Conservation (phyloP, 345 rosid species). For the Salix arbutifolia region DNA sequence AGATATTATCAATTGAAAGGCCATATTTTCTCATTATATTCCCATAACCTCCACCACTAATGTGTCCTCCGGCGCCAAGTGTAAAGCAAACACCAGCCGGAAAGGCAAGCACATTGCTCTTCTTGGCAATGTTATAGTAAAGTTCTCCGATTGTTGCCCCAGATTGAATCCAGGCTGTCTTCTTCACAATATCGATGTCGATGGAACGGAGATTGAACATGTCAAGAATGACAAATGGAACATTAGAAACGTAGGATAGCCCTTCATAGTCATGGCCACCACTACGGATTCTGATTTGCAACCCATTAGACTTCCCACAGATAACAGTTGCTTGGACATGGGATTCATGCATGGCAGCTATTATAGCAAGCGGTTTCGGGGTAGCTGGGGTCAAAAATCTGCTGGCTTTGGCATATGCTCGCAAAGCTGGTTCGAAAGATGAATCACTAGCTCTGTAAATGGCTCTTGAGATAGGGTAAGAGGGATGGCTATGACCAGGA, state of each 20-base stretch:
- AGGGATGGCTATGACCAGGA: background rate
- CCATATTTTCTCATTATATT: slow-evolving; percentile 1
- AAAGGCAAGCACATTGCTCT: background rate
- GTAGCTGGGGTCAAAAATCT: background rate
- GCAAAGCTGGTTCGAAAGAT: background rate
- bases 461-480: background rate
- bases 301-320: background rate
- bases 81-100: background rate
- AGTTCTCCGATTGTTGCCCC: background rate
- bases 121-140: background rate
- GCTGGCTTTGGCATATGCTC: background rate
- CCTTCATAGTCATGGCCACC: slow-evolving; percentile 11
- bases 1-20: background rate
- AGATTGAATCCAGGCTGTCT: background rate
- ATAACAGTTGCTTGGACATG: background rate
- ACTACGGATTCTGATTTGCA: background rate
- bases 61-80: background rate
- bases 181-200: background rate
- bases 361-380: background rate
- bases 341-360: background rate
- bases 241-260: background rate
- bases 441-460: background rate
- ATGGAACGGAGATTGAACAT: background rate
- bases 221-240: slow-evolving; percentile 6
- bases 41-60: slow-evolving; percentile 8